phyloP scores from a whole-genome alignment of 176 grass and related monocot genomes.

The Thinopyrum elongatum region DNA sequence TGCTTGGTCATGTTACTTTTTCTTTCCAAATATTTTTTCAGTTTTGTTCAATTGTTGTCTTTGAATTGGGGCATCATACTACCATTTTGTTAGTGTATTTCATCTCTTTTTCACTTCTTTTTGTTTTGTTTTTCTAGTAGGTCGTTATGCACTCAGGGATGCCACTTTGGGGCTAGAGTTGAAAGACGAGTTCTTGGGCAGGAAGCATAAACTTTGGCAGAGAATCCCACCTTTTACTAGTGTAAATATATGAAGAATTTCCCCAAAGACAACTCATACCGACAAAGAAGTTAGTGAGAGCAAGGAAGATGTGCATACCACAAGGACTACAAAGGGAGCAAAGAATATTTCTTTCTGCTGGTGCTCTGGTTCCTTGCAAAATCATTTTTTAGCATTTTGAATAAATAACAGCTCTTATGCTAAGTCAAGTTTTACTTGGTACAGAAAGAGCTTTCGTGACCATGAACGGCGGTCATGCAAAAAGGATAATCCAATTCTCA shows the following conservation, averaged over 20 bases:
- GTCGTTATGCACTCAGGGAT: slow-evolving; percentile 31
- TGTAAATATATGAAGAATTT: slow-evolving; percentile 29
- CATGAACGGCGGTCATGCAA: slow-evolving; percentile 12
- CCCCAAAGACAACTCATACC: slow-evolving; percentile 28
- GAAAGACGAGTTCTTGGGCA: slow-evolving; percentile 38
- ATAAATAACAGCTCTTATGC: slow-evolving; percentile 17
- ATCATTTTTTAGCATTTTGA: slow-evolving; percentile 17
- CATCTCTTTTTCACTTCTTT: background rate
- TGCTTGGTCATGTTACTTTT: background rate
- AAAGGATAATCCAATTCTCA: slow-evolving; percentile 26
- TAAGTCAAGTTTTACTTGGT: slow-evolving; percentile 20
- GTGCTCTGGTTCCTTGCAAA: slow-evolving; percentile 19
- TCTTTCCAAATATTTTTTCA: slow-evolving; percentile 6
- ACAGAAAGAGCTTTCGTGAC: background rate
- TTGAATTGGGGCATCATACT: background rate
- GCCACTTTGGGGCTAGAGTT: slow-evolving; percentile 33
- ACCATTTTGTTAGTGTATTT: slow-evolving; percentile 24
- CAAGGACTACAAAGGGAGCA: slow-evolving; percentile 37
- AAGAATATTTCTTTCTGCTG: slow-evolving; percentile 20
- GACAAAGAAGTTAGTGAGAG: slow-evolving; percentile 24
- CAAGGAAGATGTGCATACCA: slow-evolving; percentile 19
- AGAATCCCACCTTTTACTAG: slow-evolving; percentile 43
- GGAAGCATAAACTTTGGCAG: slow-evolving; percentile 46
- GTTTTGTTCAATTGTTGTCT: background rate
- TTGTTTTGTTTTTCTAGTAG: slow-evolving; percentile 13